Base-by-base conservation (phyloP, 208 protist species). In the Leishmania gerbilli region DNA sequence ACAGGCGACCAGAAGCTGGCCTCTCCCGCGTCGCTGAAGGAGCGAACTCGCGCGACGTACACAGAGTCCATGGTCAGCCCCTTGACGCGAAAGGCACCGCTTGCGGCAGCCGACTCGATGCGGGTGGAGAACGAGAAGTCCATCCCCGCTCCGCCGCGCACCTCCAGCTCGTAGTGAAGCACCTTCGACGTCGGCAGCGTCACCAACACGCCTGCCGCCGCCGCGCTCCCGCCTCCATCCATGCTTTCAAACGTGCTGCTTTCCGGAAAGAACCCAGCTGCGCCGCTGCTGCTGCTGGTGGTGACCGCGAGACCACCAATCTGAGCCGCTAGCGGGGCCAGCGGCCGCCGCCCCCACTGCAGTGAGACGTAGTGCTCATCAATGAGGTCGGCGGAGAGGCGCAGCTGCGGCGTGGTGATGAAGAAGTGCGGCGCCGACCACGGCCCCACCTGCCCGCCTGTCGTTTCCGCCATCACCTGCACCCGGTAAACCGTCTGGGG, bases 391-490 rank as follows among this genome's bases (percentile, higher is more conserved):
- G 85, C 78, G 31, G 58, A 84, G 37, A 97, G 56, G 31, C 74
- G 67, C 60, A 98, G 88, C 79, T 89, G 94, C 37, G 90, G 87
- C 84, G 92, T 92, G 37, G 93, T 96, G 31, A 94, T 80, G 56
- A 97, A 87, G 81, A 91, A 92, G 53, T 87, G 74, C 69, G 92
- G 82, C 76, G 80, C 75, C 72, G 91, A 94, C 95, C 95, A 98
- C 75, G 88, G 71, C 37, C 94, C 95, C n/a, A 95, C 86, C 74
- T 96, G 91, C 13, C 87, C 88, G 31, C 90, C 92, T 11, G 93
- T 89, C 17, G 92, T 96, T 81, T 96, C 94, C 55, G 89, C 90
- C 76, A 96, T 77, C 58, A 97, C 91, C 87, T 96, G 89, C 40
- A 97, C 88, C 68, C 79, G 90, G 88, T 96, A 98, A 17, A 96